These are phyloP conservation scores for Linnemannia hyalina DNA, from an alignment of 192 early-diverging fungal species.

Conservation along the genomic window DNA sequence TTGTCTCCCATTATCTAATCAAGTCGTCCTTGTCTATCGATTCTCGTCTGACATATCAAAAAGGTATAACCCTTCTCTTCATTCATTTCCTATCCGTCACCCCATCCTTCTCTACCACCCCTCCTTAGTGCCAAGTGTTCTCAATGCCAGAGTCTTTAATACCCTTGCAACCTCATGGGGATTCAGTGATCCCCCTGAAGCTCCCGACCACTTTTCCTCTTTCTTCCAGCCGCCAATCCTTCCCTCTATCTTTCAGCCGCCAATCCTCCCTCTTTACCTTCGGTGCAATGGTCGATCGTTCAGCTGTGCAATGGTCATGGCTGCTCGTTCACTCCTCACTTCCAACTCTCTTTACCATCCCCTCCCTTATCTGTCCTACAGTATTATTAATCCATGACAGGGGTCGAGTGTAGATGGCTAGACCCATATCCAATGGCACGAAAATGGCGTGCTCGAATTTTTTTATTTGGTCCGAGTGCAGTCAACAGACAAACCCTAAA, in stretches of 20 bases:
- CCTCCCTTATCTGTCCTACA: background rate
- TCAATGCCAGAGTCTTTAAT: background rate
- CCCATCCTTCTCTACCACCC: background rate
- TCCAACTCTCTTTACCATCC: no score
- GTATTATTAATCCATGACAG: background rate
- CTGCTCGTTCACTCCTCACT: no score
- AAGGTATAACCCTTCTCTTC: constrained; percentile 1
- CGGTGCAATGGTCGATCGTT: no score
- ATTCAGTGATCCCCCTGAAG: no score
- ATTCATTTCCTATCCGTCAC: background rate
- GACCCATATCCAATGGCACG: background rate
- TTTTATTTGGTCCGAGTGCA: background rate
- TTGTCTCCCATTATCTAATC: background rate
- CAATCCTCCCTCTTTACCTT: no score
- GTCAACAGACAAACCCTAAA: background rate
- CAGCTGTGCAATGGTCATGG: no score
- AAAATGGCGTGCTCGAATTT: constrained; percentile 7
- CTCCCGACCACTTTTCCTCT: no score
- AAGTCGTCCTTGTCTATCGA: background rate
- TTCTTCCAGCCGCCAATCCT: no score
- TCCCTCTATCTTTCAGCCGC: no score
- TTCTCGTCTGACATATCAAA: background rate
- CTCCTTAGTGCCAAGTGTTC: no score
- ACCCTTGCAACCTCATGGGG: background rate
- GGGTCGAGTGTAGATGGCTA: background rate